A percentile compares a stretch with the other conserved stretches of the same genome.
These are phyloP conservation scores for Hanseniaspora gamundiae DNA, from an alignment of 1,139 yeast genomes.

Conservation along the genomic window DNA sequence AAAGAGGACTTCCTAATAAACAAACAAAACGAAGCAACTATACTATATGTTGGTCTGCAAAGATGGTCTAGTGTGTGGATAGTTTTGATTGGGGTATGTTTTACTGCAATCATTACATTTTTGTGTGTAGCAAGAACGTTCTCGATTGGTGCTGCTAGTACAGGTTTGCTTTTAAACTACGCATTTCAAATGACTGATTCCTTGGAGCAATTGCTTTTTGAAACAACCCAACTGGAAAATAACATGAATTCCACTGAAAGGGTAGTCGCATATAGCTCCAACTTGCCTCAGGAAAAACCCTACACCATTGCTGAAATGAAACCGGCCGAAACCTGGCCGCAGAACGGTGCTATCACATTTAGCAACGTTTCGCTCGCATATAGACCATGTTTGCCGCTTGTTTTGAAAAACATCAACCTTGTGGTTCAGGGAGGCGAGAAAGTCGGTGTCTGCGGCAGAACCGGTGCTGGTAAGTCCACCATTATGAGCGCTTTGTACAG, in stretches of 20 bases:
- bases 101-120: slow-evolving; percentile 36
- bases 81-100: slow-evolving; percentile 30
- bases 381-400: slow-evolving; percentile 65
- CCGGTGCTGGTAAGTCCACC: slow-evolving; percentile 55
- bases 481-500: slow-evolving; percentile 47
- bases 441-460: slow-evolving; percentile 52
- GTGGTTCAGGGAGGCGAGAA: slow-evolving; percentile 35
- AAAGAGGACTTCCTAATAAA: slow-evolving; percentile 33
- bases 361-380: slow-evolving; percentile 51
- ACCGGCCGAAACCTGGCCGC: slow-evolving; percentile 53
- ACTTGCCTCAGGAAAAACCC: slow-evolving; percentile 44
- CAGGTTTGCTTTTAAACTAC: slow-evolving; percentile 58
- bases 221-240: slow-evolving; percentile 57
- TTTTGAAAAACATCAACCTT: slow-evolving; percentile 46
- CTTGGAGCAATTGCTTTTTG: slow-evolving; percentile 29
- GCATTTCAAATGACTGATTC: slow-evolving; percentile 39
- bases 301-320: slow-evolving; percentile 5
- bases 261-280: slow-evolving; percentile 52
- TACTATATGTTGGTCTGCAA: slow-evolving; percentile 40
- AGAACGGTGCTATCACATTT: slow-evolving; percentile 43
- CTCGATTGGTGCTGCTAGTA: slow-evolving; percentile 48
- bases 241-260: slow-evolving; percentile 75
- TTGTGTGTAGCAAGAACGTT: slow-evolving; percentile 54
- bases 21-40: slow-evolving; percentile 47
- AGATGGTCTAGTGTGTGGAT: slow-evolving; percentile 48